Evolutionary conservation across 306 rosid species (phyloP).

Genomic region (Cucurbita maxima): DNA sequence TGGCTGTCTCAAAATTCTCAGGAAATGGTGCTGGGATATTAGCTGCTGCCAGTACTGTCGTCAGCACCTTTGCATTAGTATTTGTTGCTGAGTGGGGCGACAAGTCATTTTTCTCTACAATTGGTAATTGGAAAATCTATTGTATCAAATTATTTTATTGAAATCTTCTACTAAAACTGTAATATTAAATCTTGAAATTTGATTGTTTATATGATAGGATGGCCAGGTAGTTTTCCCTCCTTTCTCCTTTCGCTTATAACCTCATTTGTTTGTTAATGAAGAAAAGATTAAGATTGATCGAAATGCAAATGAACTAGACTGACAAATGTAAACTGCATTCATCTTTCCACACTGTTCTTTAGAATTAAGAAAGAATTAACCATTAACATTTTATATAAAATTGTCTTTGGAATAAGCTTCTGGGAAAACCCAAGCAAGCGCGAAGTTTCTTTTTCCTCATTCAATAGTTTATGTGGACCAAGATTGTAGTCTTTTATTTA

Average conservation of each 20-base stretch:
- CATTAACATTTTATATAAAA: not conserved
- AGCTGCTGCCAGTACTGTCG: conserved; percentile 64
- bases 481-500: not conserved
- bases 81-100: conserved; percentile 99
- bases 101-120: conserved; percentile 90
- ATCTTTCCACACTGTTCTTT: not conserved
- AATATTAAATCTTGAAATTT: not conserved
- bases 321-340: not conserved
- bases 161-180: not conserved
- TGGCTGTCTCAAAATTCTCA: conserved; percentile 76
- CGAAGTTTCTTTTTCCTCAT: not conserved
- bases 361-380: not conserved
- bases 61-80: conserved; percentile 66
- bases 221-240: not conserved
- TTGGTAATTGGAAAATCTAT: conserved; percentile 39
- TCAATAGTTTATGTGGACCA: not conserved
- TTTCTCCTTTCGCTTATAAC: not conserved
- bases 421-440: not conserved
- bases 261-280: not conserved
- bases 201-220: not conserved
- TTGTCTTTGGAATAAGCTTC: not conserved
- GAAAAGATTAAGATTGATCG: not conserved
- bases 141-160: not conserved
- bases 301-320: not conserved
- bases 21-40: conserved; percentile 80